These are phyloP conservation scores for Meyerozyma sp. DNA, from an alignment of 1,139 yeast genomes.

Conservation along the genomic window DNA sequence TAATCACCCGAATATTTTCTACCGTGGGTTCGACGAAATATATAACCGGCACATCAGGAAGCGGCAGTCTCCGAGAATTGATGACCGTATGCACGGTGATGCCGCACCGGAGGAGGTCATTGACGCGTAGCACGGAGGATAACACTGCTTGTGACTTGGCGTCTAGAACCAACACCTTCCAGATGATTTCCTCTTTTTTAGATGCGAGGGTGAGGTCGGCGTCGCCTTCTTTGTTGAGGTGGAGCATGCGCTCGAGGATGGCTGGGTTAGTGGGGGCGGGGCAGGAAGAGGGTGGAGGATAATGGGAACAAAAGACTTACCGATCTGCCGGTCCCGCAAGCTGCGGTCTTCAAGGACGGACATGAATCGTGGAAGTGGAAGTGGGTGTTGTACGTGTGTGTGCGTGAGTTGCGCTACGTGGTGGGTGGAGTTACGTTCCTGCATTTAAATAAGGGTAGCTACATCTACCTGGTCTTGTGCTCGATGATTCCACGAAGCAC, in stretches of 20 bases:
- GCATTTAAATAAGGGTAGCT: not conserved
- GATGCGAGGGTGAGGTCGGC: slow-evolving; percentile 49
- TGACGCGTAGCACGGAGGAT: slow-evolving; percentile 85
- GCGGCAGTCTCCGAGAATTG: slow-evolving; percentile 61
- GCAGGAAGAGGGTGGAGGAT: no score
- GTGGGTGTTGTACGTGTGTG: not conserved
- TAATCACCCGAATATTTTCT: slow-evolving; percentile 63
- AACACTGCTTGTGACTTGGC: slow-evolving; percentile 74
- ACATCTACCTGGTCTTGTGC: slow-evolving; percentile 18
- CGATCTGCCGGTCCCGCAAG: slow-evolving; percentile 32
- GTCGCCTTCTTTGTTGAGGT: slow-evolving; percentile 59
- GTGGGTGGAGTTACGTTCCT: not conserved
- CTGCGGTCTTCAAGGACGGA: slow-evolving; percentile 12
- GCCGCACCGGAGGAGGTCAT: slow-evolving; percentile 83
- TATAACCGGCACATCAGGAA: slow-evolving; percentile 91
- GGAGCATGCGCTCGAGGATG: slow-evolving; percentile 77
- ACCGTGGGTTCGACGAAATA: slow-evolving; percentile 87
- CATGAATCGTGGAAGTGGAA: slow-evolving; percentile 1
- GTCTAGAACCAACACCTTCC: slow-evolving; percentile 94
- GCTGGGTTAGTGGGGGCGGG: slow-evolving; percentile 16
- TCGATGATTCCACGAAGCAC: slow-evolving; percentile 60
- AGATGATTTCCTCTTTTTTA: slow-evolving; percentile 61
- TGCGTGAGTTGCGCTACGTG: not conserved
- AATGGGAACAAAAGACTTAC: slow-evolving; percentile 10
- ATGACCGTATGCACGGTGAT: slow-evolving; percentile 83